Percentiles rank a stretch among this genome's conserved stretches.
Conservation (phyloP, 225 moss, liverwort and hornwort genomes). For the Antitrichia curtipendula region DNA sequence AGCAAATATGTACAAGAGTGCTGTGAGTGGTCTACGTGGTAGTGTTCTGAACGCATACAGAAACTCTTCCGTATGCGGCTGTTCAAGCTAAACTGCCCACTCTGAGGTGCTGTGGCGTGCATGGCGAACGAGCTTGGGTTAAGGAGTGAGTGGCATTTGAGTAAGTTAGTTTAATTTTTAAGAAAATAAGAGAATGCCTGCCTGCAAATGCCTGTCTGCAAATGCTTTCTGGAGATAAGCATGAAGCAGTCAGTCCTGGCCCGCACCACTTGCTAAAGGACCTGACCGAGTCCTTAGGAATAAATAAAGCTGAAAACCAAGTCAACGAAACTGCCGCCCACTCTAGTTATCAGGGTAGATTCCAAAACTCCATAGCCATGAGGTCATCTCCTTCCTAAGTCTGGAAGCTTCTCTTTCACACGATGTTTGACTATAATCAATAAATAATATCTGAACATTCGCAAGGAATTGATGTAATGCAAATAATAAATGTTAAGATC, state of each 20-base stretch:
- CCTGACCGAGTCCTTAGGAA: neutral
- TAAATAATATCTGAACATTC: neutral
- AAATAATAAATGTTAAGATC: neutral
- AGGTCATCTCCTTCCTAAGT: neutral
- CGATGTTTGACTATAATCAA: neutral
- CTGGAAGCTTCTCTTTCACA: neutral
- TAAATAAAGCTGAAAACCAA: neutral
- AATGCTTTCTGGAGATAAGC: neutral
- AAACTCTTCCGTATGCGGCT: neutral
- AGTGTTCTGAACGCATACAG: neutral
- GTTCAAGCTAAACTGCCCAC: neutral
- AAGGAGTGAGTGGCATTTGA: neutral
- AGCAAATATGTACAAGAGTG: neutral
- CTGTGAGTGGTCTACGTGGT: neutral
- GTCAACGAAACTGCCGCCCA: slow-evolving; percentile 15
- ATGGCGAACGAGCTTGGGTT: neutral
- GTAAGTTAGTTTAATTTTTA: neutral
- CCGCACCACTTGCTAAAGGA: neutral
- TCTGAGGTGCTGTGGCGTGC: neutral
- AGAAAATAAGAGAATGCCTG: neutral
- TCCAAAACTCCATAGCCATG: neutral
- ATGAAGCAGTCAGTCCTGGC: neutral
- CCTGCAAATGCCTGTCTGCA: neutral
- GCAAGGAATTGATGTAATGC: neutral
- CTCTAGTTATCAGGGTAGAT: neutral